These are phyloP conservation scores for Conidiobolus incongruus DNA, from an alignment of 371 early-diverging fungal genomes.

Conservation along the genomic window DNA sequence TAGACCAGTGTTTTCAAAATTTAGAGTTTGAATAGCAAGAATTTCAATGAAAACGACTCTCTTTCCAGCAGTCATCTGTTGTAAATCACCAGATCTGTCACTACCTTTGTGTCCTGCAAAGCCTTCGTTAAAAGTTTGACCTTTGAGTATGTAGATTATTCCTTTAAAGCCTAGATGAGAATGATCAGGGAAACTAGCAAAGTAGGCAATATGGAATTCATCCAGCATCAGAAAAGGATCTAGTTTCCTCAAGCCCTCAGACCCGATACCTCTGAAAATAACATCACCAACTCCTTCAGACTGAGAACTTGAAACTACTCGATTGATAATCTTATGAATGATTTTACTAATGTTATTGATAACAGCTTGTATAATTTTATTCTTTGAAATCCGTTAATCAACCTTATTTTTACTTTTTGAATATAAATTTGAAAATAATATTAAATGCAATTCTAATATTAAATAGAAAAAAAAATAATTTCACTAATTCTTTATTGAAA, in stretches of 20 bases:
- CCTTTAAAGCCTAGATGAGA: constrained; percentile 50
- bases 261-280: constrained; percentile 2
- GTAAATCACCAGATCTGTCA: constrained; percentile 35
- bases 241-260: not conserved
- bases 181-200: not conserved
- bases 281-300: not conserved
- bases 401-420: not conserved
- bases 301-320: not conserved
- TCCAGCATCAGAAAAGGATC: not conserved
- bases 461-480: too few species aligned
- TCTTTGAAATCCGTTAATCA: constrained; percentile 7
- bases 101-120: constrained; percentile 54
- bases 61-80: constrained; percentile 38
- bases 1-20: constrained; percentile 20
- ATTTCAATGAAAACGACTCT: constrained; percentile 47
- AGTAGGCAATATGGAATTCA: not conserved
- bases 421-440: not conserved
- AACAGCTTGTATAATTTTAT: constrained; percentile 71
- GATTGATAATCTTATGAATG: not conserved
- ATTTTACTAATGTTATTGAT: not conserved
- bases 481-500: too few species aligned
- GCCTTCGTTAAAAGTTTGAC: constrained; percentile 41
- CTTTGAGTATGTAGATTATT: not conserved
- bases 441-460: constrained; percentile 40
- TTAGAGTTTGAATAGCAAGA: constrained; percentile 20